Conservation (phyloP, 805 yeast genomes). For the Monosporozyma solicola region DNA sequence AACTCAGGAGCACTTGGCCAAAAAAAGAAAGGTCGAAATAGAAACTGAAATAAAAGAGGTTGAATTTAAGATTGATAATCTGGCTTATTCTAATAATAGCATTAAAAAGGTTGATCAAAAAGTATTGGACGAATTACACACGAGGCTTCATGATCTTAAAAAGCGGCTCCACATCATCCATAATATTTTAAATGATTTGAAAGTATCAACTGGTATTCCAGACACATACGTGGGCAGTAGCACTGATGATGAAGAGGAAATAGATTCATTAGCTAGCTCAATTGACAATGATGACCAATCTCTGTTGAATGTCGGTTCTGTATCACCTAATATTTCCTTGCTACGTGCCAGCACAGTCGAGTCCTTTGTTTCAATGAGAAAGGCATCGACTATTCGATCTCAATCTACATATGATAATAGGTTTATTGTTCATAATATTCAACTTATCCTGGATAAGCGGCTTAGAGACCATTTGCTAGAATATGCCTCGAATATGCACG, state of each 20-base stretch:
- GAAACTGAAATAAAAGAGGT: slow-evolving; percentile 31
- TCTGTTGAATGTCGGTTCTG: slow-evolving; percentile 4
- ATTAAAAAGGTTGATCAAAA: slow-evolving; percentile 1
- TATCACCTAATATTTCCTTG: slow-evolving; percentile 2
- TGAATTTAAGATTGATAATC: slow-evolving; percentile 6
- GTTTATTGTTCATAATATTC: slow-evolving; percentile 47
- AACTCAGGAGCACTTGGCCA: slow-evolving; percentile 42
- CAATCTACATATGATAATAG: slow-evolving; percentile 43
- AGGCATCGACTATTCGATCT: slow-evolving; percentile 18
- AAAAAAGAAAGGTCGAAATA: slow-evolving; percentile 32
- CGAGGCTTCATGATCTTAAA: slow-evolving; percentile 26
- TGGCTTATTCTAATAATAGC: not conserved
- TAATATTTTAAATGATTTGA: slow-evolving; percentile 26
- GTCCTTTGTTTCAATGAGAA: slow-evolving; percentile 27
- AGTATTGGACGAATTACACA: slow-evolving; percentile 11
- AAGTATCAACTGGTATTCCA: slow-evolving; percentile 19
- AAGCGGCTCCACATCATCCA: slow-evolving; percentile 27
- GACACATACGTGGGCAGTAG: slow-evolving; percentile 6
- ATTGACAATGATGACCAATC: slow-evolving; percentile 8
- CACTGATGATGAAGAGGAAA: slow-evolving; percentile 3
- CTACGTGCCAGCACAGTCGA: slow-evolving; percentile 20
- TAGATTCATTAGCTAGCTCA: not conserved
- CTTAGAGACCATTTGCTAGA: slow-evolving; percentile 41
- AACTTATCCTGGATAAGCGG: slow-evolving; percentile 45
- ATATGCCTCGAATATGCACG: slow-evolving; percentile 38